These are phyloP conservation scores for Thuidium tamariscinum DNA, from an alignment of 225 moss, liverwort and hornwort species.

Conservation along the genomic window DNA sequence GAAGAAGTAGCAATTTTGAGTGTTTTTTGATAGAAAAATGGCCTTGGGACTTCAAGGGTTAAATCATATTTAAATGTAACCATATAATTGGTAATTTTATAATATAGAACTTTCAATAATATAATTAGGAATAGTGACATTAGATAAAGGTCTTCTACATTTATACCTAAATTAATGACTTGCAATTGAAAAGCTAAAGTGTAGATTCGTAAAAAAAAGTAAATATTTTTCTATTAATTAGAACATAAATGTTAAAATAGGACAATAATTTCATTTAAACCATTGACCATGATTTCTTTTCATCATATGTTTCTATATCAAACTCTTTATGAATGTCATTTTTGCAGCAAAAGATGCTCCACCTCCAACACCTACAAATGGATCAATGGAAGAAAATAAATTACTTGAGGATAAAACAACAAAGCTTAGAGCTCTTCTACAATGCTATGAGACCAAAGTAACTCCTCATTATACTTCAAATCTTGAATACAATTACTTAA, in stretches of 20 bases:
- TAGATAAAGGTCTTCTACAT: not conserved
- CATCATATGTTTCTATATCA: not conserved
- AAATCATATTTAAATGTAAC: not conserved
- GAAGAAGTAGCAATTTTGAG: too few species aligned
- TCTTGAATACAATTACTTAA: not conserved
- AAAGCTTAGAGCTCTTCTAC: slow-evolving; percentile 14
- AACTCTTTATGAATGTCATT: not conserved
- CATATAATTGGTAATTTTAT: not conserved
- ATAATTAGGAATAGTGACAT: not conserved
- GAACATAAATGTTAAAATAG: not conserved
- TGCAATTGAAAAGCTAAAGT: not conserved
- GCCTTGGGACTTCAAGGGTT: too few species aligned
- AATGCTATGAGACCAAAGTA: slow-evolving; percentile 45
- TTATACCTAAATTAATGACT: not conserved
- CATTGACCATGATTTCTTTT: not conserved
- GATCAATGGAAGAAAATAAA: slow-evolving; percentile 12
- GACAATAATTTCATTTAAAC: not conserved
- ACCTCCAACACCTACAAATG: not conserved
- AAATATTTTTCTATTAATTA: not conserved
- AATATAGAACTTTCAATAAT: not conserved
- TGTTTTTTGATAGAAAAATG: too few species aligned
- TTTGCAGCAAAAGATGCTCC: not conserved
- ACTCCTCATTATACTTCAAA: not conserved
- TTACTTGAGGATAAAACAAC: slow-evolving; percentile 27
- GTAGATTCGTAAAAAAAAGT: not conserved